Conservation (phyloP, 1,284 basidiomycete species). For the Ceratobasidium sp. region DNA sequence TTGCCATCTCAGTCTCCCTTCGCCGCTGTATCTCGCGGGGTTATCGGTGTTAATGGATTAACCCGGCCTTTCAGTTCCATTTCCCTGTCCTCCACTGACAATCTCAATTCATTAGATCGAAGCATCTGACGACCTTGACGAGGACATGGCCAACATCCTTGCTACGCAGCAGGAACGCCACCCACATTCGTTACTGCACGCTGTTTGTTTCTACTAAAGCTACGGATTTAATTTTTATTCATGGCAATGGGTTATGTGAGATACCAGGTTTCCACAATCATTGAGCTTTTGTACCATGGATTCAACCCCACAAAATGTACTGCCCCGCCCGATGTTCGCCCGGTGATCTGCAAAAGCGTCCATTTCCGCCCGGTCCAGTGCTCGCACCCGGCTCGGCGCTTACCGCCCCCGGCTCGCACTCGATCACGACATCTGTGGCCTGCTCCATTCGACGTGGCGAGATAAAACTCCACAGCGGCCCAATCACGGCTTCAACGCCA, state of each 20-base stretch:
- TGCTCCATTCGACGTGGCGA: background rate
- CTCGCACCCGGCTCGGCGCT: constrained; percentile 33
- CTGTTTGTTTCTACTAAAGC: constrained; percentile 84
- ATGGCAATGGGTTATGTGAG: constrained; percentile 7
- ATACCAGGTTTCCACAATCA: constrained; percentile 5
- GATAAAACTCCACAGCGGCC: constrained; percentile 20
- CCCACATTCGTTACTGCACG: constrained; percentile 92
- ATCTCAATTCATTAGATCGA: constrained; percentile 76
- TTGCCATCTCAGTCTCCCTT: constrained; percentile 33
- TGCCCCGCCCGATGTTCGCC: background rate
- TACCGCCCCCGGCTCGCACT: constrained; percentile 22
- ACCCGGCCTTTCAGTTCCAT: constrained; percentile 5
- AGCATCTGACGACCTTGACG: constrained; percentile 84
- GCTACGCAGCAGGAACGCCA: constrained; percentile 86
- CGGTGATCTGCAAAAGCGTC: background rate
- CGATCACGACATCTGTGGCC: constrained; percentile 37
- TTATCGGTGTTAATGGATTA: constrained; percentile 45
- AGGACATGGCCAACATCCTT: constrained; percentile 89
- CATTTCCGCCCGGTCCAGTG: background rate
- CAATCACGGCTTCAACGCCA: background rate
- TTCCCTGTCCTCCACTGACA: constrained; percentile 14
- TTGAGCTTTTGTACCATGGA: background rate
- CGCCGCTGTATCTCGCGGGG: constrained; percentile 35
- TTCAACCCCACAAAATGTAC: background rate
- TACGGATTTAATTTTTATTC: constrained; percentile 6